Evolutionary conservation across 371 early-diverging fungal species (phyloP), one percentile per base, ranked within the genome.

Genomic region (Apophysomyces elegans): DNA sequence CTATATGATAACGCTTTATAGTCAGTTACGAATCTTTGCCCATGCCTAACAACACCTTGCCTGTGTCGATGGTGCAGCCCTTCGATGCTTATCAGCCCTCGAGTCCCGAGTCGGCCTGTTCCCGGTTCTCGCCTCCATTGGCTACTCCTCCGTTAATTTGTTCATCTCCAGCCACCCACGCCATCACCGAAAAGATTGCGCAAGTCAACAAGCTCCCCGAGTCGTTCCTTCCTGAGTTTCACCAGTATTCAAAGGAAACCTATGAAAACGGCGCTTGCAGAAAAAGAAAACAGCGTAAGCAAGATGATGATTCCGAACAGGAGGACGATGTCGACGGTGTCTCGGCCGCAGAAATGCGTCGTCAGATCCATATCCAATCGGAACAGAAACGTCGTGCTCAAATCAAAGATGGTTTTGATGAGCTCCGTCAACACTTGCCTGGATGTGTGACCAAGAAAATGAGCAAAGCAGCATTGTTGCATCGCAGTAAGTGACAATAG

Each of bases 381-480:
- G 86, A 86, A 64, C 86, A 86, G 59, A 86, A 83, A 70, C 77
- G 86, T 57, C 82, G 86, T 41, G 86, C 86, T 38, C 84, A 86
- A 67, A 86, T 86, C 61, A 82, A 82, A 60, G 86, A 85, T 74
- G 85, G 86, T 0, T 86, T 86, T 67, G 83, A 86, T 41, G 81
- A 83, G 61, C 73, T 84, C 57, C 80, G 84, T 45, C 76, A 80
- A 60, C 83, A 86, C 45, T 70, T 86, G 43, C 86, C 86, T 46
- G 80, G 80, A 57, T 81, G 82, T 63, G 67, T 76, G 37, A 83
- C 79, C 65, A 84, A 84, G 62, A 84, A 86, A 67, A 83, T 86
- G 79, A 81, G 82, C 65, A 86, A 86, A 65, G 86, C 84, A 50
- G 77, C 81, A 21, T 64, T 86, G 43, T 75, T 86, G 37, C 80